A percentile compares a stretch with the other conserved stretches of the same genome.
These are phyloP conservation scores for Herpetomonas muscarum DNA, from an alignment of 208 protist species.

Conservation along the genomic window DNA sequence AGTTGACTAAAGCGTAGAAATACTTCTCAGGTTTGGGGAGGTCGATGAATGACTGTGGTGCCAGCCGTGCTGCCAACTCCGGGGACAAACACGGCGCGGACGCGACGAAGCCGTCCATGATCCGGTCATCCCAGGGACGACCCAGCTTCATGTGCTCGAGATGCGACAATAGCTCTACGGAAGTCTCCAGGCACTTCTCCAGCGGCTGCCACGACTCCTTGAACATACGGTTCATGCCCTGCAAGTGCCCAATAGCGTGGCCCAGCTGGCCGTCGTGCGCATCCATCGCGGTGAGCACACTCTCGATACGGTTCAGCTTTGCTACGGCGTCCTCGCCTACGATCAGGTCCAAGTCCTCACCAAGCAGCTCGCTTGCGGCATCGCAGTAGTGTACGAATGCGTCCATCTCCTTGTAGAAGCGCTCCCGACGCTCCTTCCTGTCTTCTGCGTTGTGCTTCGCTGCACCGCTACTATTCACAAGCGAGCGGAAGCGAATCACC, in stretches of 20 bases:
- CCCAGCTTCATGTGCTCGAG: conserved; percentile 64
- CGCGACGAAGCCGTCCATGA: conserved; percentile 47
- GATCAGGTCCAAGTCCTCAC: conserved; percentile 38
- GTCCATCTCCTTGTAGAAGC: conserved; percentile 29
- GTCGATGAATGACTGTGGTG: conserved; percentile 58
- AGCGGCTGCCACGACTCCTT: conserved; percentile 50
- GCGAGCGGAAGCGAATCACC: neutral
- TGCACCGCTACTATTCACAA: conserved; percentile 9
- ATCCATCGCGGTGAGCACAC: conserved; percentile 46
- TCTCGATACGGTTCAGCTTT: conserved; percentile 38
- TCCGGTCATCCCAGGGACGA: conserved; percentile 37
- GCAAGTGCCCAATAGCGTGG: conserved; percentile 30
- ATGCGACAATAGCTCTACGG: conserved; percentile 24
- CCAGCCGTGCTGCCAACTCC: conserved; percentile 40
- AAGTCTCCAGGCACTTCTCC: conserved; percentile 28
- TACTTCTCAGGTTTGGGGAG: conserved; percentile 47
- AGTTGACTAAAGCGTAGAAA: conserved; percentile 67
- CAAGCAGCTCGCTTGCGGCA: conserved; percentile 19
- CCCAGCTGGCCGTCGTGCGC: conserved; percentile 45
- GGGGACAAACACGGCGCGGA: conserved; percentile 32
- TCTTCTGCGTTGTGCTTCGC: conserved; percentile 17
- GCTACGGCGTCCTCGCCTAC: conserved; percentile 20
- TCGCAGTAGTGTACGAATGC: conserved; percentile 22
- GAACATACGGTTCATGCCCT: conserved; percentile 36
- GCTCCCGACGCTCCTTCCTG: conserved; percentile 22